Evolutionary conservation across 2,329 filamentous ascomycete genomes (phyloP).

Genomic region (Cercospora janseana): DNA sequence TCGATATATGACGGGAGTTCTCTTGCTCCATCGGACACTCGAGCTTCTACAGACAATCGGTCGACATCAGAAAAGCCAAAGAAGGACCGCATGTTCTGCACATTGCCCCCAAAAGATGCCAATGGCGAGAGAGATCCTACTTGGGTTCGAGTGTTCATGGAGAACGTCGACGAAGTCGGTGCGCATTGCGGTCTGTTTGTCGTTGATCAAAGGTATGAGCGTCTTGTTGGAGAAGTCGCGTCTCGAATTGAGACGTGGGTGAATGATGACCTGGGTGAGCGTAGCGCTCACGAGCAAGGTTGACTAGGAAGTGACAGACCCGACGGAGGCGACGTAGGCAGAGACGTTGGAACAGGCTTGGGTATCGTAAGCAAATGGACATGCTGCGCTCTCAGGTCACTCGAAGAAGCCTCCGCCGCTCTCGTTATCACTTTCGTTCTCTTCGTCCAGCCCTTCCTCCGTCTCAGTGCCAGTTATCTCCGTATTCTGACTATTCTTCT

Average conservation of each 20-base stretch:
- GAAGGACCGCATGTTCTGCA: slow-evolving; percentile 76
- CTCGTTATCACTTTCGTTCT: slow-evolving; percentile 36
- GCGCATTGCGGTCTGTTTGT: slow-evolving; percentile 84
- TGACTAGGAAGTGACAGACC: no score
- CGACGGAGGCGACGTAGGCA: no score
- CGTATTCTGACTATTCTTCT: not conserved
- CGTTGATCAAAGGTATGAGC: slow-evolving; percentile 52
- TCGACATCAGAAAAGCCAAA: slow-evolving; percentile 32
- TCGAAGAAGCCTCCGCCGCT: slow-evolving; percentile 41
- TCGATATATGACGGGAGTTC: slow-evolving; percentile 11
- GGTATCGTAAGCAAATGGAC: slow-evolving; percentile 11
- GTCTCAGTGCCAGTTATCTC: not conserved
- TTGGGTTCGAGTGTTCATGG: slow-evolving; percentile 80
- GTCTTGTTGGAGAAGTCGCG: slow-evolving; percentile 39
- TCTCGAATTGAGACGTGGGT: slow-evolving; percentile 40
- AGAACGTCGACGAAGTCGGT: slow-evolving; percentile 77
- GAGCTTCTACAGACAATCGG: slow-evolving; percentile 7
- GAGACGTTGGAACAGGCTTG: no score
- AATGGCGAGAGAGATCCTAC: slow-evolving; percentile 62
- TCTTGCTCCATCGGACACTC: slow-evolving; percentile 19
- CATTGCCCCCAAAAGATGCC: slow-evolving; percentile 60
- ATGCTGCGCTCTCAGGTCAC: not conserved
- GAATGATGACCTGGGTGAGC: slow-evolving; percentile 25
- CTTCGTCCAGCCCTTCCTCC: slow-evolving; percentile 13
- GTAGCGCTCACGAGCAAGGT: no score